Conservation (phyloP, 2,329 filamentous ascomycete species). For the Ascochyta lentis region DNA sequence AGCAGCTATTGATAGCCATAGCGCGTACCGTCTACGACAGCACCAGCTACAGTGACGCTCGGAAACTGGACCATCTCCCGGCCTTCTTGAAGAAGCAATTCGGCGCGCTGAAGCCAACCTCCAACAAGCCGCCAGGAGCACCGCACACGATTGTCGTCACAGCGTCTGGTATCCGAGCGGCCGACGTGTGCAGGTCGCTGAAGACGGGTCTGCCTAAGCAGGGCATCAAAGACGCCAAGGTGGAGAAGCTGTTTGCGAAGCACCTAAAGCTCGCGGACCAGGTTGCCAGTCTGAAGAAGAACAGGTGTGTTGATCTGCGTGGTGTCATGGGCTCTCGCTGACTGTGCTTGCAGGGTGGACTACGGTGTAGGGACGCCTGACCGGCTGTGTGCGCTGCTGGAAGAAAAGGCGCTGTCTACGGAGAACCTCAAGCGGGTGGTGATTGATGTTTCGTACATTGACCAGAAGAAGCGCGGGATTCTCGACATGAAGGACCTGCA, state of each 20-base stretch:
- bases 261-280: constrained; percentile 96
- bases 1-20: constrained; percentile 46
- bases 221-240: constrained; percentile 68
- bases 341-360: constrained; percentile 66
- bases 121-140: constrained; percentile 64
- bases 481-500: constrained; percentile 96
- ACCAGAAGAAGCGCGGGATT: constrained; percentile 91
- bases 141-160: constrained; percentile 88
- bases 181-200: constrained; percentile 81
- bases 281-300: constrained; percentile 73
- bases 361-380: constrained; percentile 91
- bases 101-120: constrained; percentile 66
- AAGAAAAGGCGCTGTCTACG: constrained; percentile 77
- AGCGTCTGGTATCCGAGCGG: constrained; percentile 81
- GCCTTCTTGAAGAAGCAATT: constrained; percentile 76
- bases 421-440: constrained; percentile 78
- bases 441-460: constrained; percentile 89
- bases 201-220: constrained; percentile 60
- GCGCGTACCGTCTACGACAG: constrained; percentile 80
- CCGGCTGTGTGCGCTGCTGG: constrained; percentile 79
- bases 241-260: constrained; percentile 96
- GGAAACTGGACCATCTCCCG: constrained; percentile 76
- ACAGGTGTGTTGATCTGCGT: constrained; percentile 51
- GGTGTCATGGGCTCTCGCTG: neutral
- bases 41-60: constrained; percentile 71